A percentile compares a stretch with the other conserved stretches of the same genome.
phyloP scores from a whole-genome alignment of 2,329 filamentous ascomycete species.

The Huntiella decipiens region DNA sequence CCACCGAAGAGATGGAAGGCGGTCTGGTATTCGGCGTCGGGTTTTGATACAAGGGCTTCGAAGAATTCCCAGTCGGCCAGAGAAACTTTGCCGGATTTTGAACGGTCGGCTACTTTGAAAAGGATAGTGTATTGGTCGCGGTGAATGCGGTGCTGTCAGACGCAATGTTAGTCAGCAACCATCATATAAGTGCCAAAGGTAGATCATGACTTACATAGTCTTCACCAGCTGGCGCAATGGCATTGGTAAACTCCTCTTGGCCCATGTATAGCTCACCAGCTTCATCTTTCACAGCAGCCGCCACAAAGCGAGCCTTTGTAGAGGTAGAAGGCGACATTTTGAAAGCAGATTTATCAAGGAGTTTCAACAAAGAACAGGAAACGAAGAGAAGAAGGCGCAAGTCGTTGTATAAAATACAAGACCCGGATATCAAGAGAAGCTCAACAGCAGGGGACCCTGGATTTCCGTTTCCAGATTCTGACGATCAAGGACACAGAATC shows the following conservation, averaged over 20 bases:
- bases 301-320: slow-evolving; percentile 50
- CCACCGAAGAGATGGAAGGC: slow-evolving; percentile 92
- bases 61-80: slow-evolving; percentile 82
- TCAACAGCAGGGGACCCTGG: no score
- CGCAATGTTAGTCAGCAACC: not conserved
- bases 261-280: slow-evolving; percentile 65
- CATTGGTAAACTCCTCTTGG: slow-evolving; percentile 74
- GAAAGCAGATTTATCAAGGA: not conserved
- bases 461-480: no score
- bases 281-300: slow-evolving; percentile 56
- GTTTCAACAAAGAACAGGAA: not conserved
- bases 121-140: slow-evolving; percentile 89
- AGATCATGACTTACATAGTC: slow-evolving; percentile 57
- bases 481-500: no score
- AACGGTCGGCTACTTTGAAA: slow-evolving; percentile 76
- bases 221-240: slow-evolving; percentile 67
- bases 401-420: no score
- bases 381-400: no score
- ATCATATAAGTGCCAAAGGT: not conserved
- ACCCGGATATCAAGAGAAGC: no score
- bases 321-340: slow-evolving; percentile 6
- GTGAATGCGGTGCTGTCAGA: slow-evolving; percentile 79
- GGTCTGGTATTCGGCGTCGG: slow-evolving; percentile 96
- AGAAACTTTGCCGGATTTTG: slow-evolving; percentile 50
- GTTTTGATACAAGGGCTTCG: slow-evolving; percentile 81